Evolutionary conservation across 208 protist species (phyloP).

Genomic region (Trichomonas gallinae): DNA sequence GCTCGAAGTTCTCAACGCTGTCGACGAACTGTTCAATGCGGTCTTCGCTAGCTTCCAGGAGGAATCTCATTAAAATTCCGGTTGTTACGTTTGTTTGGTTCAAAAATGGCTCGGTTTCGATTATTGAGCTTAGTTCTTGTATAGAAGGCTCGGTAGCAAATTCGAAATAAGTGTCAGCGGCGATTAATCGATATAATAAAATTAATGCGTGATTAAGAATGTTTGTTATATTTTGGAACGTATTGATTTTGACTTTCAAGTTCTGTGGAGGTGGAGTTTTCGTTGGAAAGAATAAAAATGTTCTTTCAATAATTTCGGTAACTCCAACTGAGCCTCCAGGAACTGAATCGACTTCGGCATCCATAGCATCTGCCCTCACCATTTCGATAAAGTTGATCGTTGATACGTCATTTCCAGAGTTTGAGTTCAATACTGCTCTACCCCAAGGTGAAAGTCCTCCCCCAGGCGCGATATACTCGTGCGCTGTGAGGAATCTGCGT

Average conservation of each 20-base stretch:
- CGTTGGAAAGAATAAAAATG: neutral
- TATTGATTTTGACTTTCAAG: neutral
- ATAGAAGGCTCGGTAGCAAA: neutral
- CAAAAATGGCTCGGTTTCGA: neutral
- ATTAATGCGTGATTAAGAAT: neutral
- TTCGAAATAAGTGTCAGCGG: neutral
- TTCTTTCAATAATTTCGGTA: neutral
- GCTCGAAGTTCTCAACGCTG: neutral
- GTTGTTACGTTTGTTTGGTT: neutral
- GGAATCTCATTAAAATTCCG: neutral
- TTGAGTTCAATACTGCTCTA: neutral
- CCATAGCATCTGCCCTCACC: neutral
- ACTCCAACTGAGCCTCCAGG: neutral
- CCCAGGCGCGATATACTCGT: constrained; percentile 16
- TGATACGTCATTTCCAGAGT: neutral
- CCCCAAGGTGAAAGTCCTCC: neutral
- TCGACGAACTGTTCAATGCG: neutral
- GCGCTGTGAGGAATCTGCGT: neutral
- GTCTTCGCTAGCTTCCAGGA: neutral
- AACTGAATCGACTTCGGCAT: neutral
- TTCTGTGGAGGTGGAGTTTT: neutral
- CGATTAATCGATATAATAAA: neutral
- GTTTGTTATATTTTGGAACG: neutral
- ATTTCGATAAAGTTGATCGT: neutral
- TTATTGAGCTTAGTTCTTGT: neutral